These are phyloP conservation scores for Trichoderma sp. DNA, from an alignment of 2,329 filamentous ascomycete species.

Conservation along the genomic window DNA sequence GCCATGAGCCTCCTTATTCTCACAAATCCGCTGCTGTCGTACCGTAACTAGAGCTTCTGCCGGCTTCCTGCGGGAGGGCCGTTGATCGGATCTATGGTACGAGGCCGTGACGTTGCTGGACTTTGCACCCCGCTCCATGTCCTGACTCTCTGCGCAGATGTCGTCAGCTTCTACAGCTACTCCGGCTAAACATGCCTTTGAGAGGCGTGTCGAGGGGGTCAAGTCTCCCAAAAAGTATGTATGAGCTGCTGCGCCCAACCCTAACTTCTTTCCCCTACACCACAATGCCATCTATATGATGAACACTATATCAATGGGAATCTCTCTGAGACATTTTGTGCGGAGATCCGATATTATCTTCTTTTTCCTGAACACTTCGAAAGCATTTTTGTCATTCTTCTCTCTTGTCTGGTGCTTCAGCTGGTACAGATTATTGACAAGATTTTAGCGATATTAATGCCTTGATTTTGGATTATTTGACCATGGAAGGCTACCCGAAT, in stretches of 20 bases:
- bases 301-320: slow-evolving; percentile 98
- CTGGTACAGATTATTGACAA: slow-evolving; percentile 31
- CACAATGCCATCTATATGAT: slow-evolving; percentile 56
- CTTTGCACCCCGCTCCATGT: slow-evolving; percentile 14
- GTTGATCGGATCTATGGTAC: slow-evolving; percentile 25
- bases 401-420: slow-evolving; percentile 4
- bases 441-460: slow-evolving; percentile 83
- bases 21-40: slow-evolving; percentile 5
- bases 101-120: slow-evolving; percentile 6
- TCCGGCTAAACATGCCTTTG: slow-evolving; percentile 72
- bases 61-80: slow-evolving; percentile 21
- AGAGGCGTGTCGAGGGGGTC: slow-evolving; percentile 78
- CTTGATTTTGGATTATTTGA: slow-evolving; percentile 94
- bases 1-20: slow-evolving; percentile 14
- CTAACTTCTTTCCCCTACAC: neutral
- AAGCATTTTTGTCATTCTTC: neutral
- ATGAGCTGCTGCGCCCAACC: neutral
- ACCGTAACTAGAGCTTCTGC: slow-evolving; percentile 21
- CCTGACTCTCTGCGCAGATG: slow-evolving; percentile 47
- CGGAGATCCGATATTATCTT: slow-evolving; percentile 72
- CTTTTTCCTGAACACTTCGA: slow-evolving; percentile 54
- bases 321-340: slow-evolving; percentile 96
- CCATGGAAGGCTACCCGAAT: slow-evolving; percentile 90
- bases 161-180: slow-evolving; percentile 74
- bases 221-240: slow-evolving; percentile 88